Conservation (phyloP, 306 rosid species). For the Begonia peltatifolia region DNA sequence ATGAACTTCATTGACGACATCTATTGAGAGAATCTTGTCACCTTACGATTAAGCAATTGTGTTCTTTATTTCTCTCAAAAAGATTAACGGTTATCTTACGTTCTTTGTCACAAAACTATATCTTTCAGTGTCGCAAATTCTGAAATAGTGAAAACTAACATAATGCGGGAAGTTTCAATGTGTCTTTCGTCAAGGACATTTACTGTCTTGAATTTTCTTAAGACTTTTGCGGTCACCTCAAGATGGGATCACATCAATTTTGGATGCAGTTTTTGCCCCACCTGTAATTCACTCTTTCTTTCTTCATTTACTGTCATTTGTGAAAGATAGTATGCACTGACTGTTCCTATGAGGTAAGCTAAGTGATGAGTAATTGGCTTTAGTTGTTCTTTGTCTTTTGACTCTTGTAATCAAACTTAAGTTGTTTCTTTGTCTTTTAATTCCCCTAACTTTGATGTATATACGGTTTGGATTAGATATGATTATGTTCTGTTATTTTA, state of each 20-base stretch:
- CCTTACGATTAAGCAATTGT: conserved; percentile 51
- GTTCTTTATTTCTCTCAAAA: neutral
- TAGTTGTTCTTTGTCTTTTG: no score
- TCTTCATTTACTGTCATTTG: neutral
- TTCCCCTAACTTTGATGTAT: no score
- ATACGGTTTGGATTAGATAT: neutral
- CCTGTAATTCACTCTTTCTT: conserved; percentile 31
- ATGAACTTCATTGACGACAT: conserved; percentile 64
- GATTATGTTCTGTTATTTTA: no score
- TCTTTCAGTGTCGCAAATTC: conserved; percentile 64
- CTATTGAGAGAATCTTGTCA: conserved; percentile 36
- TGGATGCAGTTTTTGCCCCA: conserved; percentile 75
- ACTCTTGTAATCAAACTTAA: no score
- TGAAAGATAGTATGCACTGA: neutral
- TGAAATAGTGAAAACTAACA: conserved; percentile 59
- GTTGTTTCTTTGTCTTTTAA: neutral
- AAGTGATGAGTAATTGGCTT: neutral
- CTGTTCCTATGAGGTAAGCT: no score
- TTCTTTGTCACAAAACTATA: no score
- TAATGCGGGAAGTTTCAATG: conserved; percentile 69
- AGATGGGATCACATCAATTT: conserved; percentile 32
- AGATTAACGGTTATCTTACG: no score
- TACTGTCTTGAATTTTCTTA: conserved; percentile 24
- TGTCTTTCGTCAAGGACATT: conserved; percentile 31
- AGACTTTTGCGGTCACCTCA: conserved; percentile 54